These are phyloP conservation scores for Plantago ovata DNA, from an alignment of 257 asterid genomes.

Conservation along the genomic window DNA sequence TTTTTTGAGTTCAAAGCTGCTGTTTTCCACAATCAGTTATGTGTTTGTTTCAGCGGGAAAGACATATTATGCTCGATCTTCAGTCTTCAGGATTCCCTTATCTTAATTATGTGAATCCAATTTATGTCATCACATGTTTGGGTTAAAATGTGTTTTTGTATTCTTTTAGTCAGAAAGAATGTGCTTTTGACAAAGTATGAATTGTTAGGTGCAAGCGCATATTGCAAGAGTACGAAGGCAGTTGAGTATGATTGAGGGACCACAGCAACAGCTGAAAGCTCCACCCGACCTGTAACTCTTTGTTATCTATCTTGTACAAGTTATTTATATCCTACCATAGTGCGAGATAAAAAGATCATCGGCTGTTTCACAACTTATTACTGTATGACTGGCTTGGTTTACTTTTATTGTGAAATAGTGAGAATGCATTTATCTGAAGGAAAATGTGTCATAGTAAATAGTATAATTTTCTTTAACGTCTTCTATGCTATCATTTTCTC, in stretches of 20 bases:
- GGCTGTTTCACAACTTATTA: conserved; percentile 17
- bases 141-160: conserved; percentile 1
- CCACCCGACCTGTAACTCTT: conserved; percentile 47
- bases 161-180: conserved; percentile 5
- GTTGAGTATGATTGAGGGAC: conserved; percentile 69
- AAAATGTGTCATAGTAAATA: too few relatives aligned
- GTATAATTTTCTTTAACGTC: too few relatives aligned
- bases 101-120: conserved; percentile 12
- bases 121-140: conserved; percentile 13
- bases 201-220: conserved; percentile 77
- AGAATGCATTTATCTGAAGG: neutral
- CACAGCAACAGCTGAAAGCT: conserved; percentile 56
- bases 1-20: too few relatives aligned
- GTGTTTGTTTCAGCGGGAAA: neutral
- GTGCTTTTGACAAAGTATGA: conserved; percentile 23
- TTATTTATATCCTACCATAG: conserved; percentile 19
- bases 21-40: neutral
- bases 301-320: conserved; percentile 17
- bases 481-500: too few relatives aligned
- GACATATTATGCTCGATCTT: neutral
- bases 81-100: neutral
- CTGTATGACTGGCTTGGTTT: conserved; percentile 15
- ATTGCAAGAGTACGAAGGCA: conserved; percentile 79
- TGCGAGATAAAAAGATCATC: conserved; percentile 19
- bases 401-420: neutral